Evolutionary conservation across 1,284 basidiomycete species (phyloP).

Genomic region (Puccinia horiana): DNA sequence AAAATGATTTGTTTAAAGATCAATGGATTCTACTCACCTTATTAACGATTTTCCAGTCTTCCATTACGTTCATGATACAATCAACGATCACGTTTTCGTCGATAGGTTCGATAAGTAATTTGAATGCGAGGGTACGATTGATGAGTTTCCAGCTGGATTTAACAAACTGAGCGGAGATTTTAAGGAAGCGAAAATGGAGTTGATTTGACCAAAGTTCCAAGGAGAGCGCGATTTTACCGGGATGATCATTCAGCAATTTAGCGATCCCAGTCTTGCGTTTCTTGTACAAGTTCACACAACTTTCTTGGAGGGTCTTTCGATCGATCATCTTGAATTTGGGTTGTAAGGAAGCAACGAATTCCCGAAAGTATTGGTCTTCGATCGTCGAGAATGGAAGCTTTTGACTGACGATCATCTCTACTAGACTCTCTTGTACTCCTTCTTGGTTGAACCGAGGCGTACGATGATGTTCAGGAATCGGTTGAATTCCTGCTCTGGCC

Average conservation of each 20-base stretch:
- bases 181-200: neutral
- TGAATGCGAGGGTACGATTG: neutral
- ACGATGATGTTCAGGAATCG: neutral
- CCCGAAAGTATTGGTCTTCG: neutral
- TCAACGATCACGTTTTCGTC: neutral
- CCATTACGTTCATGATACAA: neutral
- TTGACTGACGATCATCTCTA: neutral
- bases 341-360: conserved; percentile 6
- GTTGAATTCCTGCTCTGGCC: neutral
- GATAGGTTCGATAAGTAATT: neutral
- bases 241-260: neutral
- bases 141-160: neutral
- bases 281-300: neutral
- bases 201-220: neutral
- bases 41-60: neutral
- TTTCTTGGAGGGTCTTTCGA: neutral
- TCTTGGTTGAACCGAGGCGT: conserved; percentile 10
- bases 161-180: neutral
- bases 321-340: conserved; percentile 10
- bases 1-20: neutral
- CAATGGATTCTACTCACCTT: neutral
- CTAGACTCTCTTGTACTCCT: neutral
- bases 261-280: neutral
- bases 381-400: conserved; percentile 6
- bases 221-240: neutral